These are phyloP conservation scores for Pichia sp. DNA, from an alignment of 1,139 yeast species.

Conservation along the genomic window DNA sequence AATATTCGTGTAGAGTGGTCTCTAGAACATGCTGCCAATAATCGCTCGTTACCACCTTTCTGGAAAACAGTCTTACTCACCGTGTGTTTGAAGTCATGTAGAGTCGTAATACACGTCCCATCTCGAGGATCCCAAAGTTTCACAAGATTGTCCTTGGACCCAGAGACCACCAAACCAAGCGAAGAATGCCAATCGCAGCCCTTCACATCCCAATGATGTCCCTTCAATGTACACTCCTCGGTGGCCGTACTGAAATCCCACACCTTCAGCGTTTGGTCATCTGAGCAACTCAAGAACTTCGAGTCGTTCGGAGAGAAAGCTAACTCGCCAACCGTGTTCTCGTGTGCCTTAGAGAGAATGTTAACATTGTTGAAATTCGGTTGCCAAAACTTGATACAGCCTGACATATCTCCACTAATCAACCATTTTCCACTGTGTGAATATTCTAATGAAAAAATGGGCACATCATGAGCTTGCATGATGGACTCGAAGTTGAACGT, in stretches of 20 bases:
- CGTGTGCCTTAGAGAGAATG: constrained; percentile 68
- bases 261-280: constrained; percentile 81
- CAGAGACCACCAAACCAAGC: constrained; percentile 76
- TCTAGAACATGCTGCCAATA: constrained; percentile 81
- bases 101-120: constrained; percentile 66
- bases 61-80: constrained; percentile 82
- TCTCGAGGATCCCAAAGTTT: constrained; percentile 95
- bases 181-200: constrained; percentile 96
- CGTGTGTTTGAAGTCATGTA: constrained; percentile 92
- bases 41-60: constrained; percentile 51
- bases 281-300: constrained; percentile 87
- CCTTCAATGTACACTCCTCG: constrained; percentile 75
- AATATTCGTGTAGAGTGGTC: constrained; percentile 85
- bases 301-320: constrained; percentile 88
- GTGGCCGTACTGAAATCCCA: constrained; percentile 92
- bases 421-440: constrained; percentile 94
- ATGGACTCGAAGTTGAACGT: constrained; percentile 94
- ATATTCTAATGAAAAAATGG: constrained; percentile 74
- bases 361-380: constrained; percentile 96
- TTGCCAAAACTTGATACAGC: constrained; percentile 92
- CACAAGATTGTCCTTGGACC: constrained; percentile 89
- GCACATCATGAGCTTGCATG: constrained; percentile 97
- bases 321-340: constrained; percentile 77
- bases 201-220: constrained; percentile 99
- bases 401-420: constrained; percentile 89